phyloP scores from a whole-genome alignment of 2,329 filamentous ascomycete genomes.

The Penicillium sp. region DNA sequence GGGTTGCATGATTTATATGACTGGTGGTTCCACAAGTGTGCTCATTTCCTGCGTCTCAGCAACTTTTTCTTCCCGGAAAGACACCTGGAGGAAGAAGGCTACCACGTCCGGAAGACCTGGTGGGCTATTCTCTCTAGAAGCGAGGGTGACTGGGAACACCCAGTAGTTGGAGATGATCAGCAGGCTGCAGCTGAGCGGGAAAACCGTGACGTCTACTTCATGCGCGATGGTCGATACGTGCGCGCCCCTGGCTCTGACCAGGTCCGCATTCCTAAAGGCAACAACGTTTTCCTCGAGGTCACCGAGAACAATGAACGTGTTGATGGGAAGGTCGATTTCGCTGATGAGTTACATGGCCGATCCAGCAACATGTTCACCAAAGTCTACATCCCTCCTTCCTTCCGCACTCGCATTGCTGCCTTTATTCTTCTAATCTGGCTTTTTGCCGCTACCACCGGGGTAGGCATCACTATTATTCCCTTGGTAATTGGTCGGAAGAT shows the following conservation, averaged over 20 bases:
- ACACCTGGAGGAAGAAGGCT: constrained; percentile 70
- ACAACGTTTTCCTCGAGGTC: constrained; percentile 69
- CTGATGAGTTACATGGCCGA: constrained; percentile 53
- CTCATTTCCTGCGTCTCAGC: constrained; percentile 67
- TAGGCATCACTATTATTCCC: constrained; percentile 76
- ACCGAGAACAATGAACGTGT: constrained; percentile 57
- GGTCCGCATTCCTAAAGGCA: constrained; percentile 81
- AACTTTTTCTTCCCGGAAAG: constrained; percentile 89
- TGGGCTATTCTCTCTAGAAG: constrained; percentile 28
- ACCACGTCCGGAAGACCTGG: constrained; percentile 55
- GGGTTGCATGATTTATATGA: constrained; percentile 75
- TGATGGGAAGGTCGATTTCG: constrained; percentile 50
- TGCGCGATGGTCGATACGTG: constrained; percentile 71
- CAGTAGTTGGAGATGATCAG: constrained; percentile 29
- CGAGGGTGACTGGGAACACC: constrained; percentile 32
- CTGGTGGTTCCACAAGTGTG: constrained; percentile 93
- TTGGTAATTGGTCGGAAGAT: constrained; percentile 74
- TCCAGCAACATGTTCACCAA: constrained; percentile 56
- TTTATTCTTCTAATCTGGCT: constrained; percentile 89
- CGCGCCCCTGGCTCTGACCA: constrained; percentile 91
- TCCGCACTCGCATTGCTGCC: constrained; percentile 66
- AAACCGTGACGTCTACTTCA: constrained; percentile 43
- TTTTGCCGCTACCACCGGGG: constrained; percentile 79
- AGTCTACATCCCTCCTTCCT: constrained; percentile 76
- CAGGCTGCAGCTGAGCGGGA: constrained; percentile 35